Evolutionary conservation across 2,329 filamentous ascomycete species (phyloP), one percentile per base, ranked within the genome.

Genomic region (Ceratocystis eucalypticola): DNA sequence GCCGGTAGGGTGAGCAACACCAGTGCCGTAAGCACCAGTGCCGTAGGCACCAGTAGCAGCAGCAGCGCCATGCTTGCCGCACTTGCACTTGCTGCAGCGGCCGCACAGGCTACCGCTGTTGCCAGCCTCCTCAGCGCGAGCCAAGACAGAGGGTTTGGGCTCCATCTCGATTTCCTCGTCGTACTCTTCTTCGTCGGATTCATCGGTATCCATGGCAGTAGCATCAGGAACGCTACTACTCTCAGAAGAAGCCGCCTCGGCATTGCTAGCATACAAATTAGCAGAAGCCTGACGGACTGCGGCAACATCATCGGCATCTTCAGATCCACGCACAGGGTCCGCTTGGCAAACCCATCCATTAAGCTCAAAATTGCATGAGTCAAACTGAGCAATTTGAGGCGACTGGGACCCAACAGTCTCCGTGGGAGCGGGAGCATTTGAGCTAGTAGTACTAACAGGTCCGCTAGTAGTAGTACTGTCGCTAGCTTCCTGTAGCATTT

Each of bases 401-500:
- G 12, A 4, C 37, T 5, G 37, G 37, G 37, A 41, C 1, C 3
- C 37, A 41, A 0, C 37, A 41, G 3, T 4, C 37, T 5, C 37
- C 37, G 37, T 41, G 12, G 37, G 37, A 41, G 10, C 10, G 1
- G 37, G 10, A 41, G 37, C 12, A 12, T 12, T 41, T 41, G 37
- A 12, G 37, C 1, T 41, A 41, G 37, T 12, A 33, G 30, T 30
- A 30, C 28, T 5, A 5, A 5, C 1, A 30, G 28, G 4, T 30
- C 28, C 28, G 28, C 28, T 30, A 30, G 28, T 7, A 33, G 30
- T 33, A 33, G 30, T 7, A 30, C 30, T 6, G 5, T 0, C 30
- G 1, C 30, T 0, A 33, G 30, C 15, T 46, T n/a, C 28, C 3
- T 4, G 3, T 5, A 0, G 1, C 2, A 22, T 2, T 22, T 2